Conservation (phyloP, 257 asterid species). For the Gardenia jasminoides region DNA sequence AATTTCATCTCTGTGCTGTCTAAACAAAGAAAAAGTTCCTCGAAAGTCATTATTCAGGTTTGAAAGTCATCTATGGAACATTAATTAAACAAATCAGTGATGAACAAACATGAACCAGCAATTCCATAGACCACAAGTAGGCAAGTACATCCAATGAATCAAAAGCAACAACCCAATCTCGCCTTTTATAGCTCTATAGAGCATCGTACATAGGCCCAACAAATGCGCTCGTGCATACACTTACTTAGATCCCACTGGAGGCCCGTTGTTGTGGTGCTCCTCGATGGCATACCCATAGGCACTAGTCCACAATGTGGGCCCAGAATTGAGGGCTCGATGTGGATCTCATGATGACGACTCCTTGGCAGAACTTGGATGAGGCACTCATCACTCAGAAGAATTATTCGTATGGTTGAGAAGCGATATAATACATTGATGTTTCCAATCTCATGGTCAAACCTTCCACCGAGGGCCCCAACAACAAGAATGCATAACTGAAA, state of each 20-base stretch:
- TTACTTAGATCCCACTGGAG: slow-evolving; percentile 89
- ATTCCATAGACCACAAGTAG: background rate
- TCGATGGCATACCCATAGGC: slow-evolving; percentile 65
- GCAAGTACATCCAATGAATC: background rate
- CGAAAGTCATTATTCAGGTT: background rate
- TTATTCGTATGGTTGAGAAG: slow-evolving; percentile 57
- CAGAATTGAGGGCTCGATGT: slow-evolving; percentile 46
- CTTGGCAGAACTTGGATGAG: slow-evolving; percentile 84
- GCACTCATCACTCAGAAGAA: slow-evolving; percentile 85
- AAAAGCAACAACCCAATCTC: background rate
- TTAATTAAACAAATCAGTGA: background rate
- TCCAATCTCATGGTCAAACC: slow-evolving; percentile 93
- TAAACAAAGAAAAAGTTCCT: slow-evolving; percentile 25
- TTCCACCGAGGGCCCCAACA: slow-evolving; percentile 96
- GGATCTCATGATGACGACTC: slow-evolving; percentile 67
- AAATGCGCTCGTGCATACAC: slow-evolving; percentile 17
- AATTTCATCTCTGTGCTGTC: slow-evolving; percentile 74
- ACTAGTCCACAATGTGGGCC: slow-evolving; percentile 96
- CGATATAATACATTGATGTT: slow-evolving; percentile 71
- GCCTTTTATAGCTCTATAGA: background rate
- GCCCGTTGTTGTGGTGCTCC: slow-evolving; percentile 71
- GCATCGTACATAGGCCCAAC: background rate
- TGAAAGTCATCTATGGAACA: background rate
- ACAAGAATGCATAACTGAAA: slow-evolving; percentile 79
- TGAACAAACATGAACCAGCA: background rate